These are phyloP conservation scores for Cercospora beticola DNA, from an alignment of 2,329 filamentous ascomycete species.

Conservation along the genomic window DNA sequence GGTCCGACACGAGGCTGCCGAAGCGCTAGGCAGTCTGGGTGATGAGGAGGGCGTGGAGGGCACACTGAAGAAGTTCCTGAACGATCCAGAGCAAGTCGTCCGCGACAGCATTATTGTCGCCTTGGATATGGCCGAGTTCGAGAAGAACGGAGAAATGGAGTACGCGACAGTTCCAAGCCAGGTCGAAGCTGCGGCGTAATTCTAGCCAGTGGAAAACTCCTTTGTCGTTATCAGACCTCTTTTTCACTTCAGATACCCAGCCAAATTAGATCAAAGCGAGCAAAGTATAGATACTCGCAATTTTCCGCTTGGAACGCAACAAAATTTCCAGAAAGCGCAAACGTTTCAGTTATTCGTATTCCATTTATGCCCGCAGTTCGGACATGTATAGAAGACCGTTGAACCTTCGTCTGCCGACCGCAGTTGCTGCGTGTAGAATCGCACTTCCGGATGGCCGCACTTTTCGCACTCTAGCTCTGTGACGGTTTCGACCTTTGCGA, in stretches of 20 bases:
- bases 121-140: slow-evolving; percentile 96
- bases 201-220: background rate
- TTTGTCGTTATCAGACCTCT: background rate
- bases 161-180: slow-evolving; percentile 78
- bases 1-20: slow-evolving; percentile 96
- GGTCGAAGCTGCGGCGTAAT: slow-evolving; percentile 26
- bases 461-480: slow-evolving; percentile 72
- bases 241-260: slow-evolving; percentile 9
- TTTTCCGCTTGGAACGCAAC: background rate
- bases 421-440: slow-evolving; percentile 80
- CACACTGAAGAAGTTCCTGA: slow-evolving; percentile 74
- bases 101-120: slow-evolving; percentile 93
- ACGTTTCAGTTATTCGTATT: slow-evolving; percentile 60
- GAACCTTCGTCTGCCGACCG: slow-evolving; percentile 93
- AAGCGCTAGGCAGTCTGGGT: slow-evolving; percentile 89
- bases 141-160: slow-evolving; percentile 82
- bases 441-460: slow-evolving; percentile 79
- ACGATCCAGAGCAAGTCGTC: slow-evolving; percentile 91
- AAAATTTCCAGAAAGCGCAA: background rate
- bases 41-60: slow-evolving; percentile 92
- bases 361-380: slow-evolving; percentile 76
- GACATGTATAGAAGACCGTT: slow-evolving; percentile 84
- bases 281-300: background rate
- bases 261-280: background rate
- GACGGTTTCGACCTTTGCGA: slow-evolving; percentile 59